Conservation (phyloP, 2,329 filamentous ascomycete genomes). For the Cercospora zeina region DNA sequence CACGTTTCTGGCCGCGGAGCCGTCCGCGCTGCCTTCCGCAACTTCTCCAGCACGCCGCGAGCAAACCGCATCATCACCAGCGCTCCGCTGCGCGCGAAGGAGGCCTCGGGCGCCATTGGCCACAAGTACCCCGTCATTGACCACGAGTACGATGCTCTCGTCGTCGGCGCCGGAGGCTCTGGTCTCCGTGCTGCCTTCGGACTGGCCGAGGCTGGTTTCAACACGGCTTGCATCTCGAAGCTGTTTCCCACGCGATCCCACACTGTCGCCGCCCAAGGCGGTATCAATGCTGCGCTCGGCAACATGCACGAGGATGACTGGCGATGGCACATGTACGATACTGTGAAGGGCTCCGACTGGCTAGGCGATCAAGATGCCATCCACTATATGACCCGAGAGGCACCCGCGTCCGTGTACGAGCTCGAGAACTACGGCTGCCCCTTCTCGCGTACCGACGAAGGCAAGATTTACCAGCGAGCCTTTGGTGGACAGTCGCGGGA, state of each 20-base stretch:
- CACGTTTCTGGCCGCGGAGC: constrained; percentile 38
- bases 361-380: constrained; percentile 96
- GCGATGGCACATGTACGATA: constrained; percentile 99
- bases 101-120: constrained; percentile 82
- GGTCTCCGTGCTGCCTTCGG: constrained; percentile 81
- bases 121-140: constrained; percentile 96
- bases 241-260: constrained; percentile 83
- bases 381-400: constrained; percentile 97
- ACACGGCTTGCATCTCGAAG: constrained; percentile 83
- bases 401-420: constrained; percentile 86
- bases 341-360: constrained; percentile 97
- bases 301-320: constrained; percentile 99
- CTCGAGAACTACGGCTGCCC: constrained; percentile 97
- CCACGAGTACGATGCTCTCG: constrained; percentile 97
- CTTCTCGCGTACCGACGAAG: constrained; percentile 94
- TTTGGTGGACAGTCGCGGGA: constrained; percentile 97
- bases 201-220: constrained; percentile 84
- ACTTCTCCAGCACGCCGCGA: constrained; percentile 84
- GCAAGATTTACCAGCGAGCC: constrained; percentile 96
- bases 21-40: constrained; percentile 49
- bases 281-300: constrained; percentile 83
- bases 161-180: constrained; percentile 80
- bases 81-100: constrained; percentile 86
- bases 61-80: constrained; percentile 77
- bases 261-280: constrained; percentile 74